These are phyloP conservation scores for Leishmania braziliensis DNA, from an alignment of 208 protist species.

Conservation along the genomic window DNA sequence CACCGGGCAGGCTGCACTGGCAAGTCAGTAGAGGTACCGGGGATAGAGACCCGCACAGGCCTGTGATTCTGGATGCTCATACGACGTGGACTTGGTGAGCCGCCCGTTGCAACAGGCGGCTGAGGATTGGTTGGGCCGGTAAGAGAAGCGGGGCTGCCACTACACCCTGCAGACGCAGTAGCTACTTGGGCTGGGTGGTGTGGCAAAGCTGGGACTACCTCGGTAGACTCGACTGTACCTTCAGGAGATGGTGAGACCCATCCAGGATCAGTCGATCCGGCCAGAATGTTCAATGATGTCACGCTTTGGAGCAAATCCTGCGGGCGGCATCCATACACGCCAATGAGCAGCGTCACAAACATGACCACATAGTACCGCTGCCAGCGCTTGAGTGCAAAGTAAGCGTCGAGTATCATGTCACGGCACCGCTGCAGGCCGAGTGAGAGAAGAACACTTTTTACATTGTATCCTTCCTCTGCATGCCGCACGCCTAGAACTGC, in stretches of 20 bases:
- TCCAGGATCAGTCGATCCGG: background rate
- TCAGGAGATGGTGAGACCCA: background rate
- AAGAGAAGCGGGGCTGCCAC: background rate
- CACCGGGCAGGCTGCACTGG: slow-evolving; percentile 19
- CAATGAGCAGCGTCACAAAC: slow-evolving; percentile 44
- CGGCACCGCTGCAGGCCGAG: slow-evolving; percentile 47
- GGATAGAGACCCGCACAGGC: slow-evolving; percentile 23
- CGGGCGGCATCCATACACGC: slow-evolving; percentile 30
- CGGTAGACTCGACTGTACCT: background rate
- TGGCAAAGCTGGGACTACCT: background rate
- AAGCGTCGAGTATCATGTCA: slow-evolving; percentile 57
- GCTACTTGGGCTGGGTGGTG: background rate
- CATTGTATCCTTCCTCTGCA: slow-evolving; percentile 17
- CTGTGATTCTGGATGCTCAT: slow-evolving; percentile 21
- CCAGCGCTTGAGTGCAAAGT: slow-evolving; percentile 27
- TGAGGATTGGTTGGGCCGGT: slow-evolving; percentile 1
- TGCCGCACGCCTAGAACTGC: slow-evolving; percentile 19
- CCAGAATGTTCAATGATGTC: slow-evolving; percentile 21
- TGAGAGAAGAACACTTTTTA: slow-evolving; percentile 29
- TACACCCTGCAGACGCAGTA: background rate
- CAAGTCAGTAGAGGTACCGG: slow-evolving; percentile 27
- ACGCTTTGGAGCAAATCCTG: slow-evolving; percentile 36
- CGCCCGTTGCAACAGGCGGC: background rate
- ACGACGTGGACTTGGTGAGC: background rate
- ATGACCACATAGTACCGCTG: slow-evolving; percentile 39